Evolutionary conservation across 2,329 filamentous ascomycete species (phyloP), one percentile per base, ranked within the genome.

Genomic region (Davidsoniella eucalypti): DNA sequence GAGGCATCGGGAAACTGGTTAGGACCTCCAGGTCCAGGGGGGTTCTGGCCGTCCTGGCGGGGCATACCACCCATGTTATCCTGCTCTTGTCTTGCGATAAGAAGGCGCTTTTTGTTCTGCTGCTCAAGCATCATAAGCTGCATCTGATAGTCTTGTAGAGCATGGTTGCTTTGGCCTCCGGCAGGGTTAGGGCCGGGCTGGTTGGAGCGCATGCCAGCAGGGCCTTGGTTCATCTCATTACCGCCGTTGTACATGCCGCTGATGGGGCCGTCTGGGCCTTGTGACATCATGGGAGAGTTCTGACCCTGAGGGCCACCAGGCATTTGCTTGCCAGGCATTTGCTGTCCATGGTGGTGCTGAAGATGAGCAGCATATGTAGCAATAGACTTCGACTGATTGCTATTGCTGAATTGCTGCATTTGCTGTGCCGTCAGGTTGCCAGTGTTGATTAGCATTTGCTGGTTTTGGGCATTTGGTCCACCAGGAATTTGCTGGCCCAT

Each of bases 131-230:
- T 67, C 84, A 88, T 90, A 61, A 90, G 67, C 63, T 90, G 84
- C 84, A 88, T 88, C 67, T 90, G 84, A 59, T 90, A 90, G 63
- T 92, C 84, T 64, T 88, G 84, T 43, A 90, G 70, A 18, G 84
- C 84, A 62, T 88, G 84, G 61, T 87, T 90, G 64, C 81, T 83
- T 25, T 49, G 51, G 23, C 51, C 51, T 6, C 43, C 42, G 14
- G 51, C 71, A 54, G 65, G 70, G 14, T 65, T 66, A 56, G 71
- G 70, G 52, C 64, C 69, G 38, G 66, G 70, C 25, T 70, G 67
- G 39, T 66, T 72, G 33, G 67, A 64, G 50, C 82, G 73, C 68
- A 86, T 82, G 49, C 68, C 73, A 41, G 65, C 70, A 21, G 73
- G 71, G 44, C 67, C 51, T 37, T 43, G 70, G 33, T 64, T 67